phyloP scores from a whole-genome alignment of 768 basidiomycete species.

The Lentinula detonsa region DNA sequence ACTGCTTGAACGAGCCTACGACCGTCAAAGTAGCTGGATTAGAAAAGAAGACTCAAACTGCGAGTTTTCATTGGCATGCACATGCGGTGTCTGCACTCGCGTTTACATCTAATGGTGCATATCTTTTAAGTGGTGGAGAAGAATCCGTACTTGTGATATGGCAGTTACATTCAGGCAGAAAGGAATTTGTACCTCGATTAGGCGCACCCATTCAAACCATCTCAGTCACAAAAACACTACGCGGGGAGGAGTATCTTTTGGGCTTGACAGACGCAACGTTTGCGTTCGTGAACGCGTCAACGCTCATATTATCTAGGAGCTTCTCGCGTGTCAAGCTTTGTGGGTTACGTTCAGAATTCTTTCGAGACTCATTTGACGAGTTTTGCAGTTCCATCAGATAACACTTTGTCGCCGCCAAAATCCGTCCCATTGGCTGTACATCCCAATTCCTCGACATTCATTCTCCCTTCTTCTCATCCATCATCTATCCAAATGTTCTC shows the following conservation, averaged over 20 bases:
- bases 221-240: conserved; percentile 43
- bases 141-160: conserved; percentile 96
- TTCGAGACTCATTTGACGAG: conserved; percentile 18
- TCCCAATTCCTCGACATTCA: conserved; percentile 61
- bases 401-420: conserved; percentile 29
- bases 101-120: conserved; percentile 89
- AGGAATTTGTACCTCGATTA: conserved; percentile 89
- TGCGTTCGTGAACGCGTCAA: conserved; percentile 65
- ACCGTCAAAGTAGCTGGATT: conserved; percentile 48
- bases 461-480: conserved; percentile 91
- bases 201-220: conserved; percentile 81
- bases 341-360: conserved; percentile 23
- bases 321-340: conserved; percentile 78
- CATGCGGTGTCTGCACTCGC: conserved; percentile 84
- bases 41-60: conserved; percentile 79
- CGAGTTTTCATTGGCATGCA: conserved; percentile 93
- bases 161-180: conserved; percentile 85
- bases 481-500: conserved; percentile 93
- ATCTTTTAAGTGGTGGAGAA: conserved; percentile 90
- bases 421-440: conserved; percentile 73
- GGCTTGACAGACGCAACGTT: conserved; percentile 79
- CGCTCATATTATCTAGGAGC: conserved; percentile 64
- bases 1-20: conserved; percentile 69
- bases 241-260: conserved; percentile 84
- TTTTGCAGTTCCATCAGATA: conserved; percentile 7